Conservation (phyloP, 2,329 filamentous ascomycete genomes). For the Colletotrichum filicis region DNA sequence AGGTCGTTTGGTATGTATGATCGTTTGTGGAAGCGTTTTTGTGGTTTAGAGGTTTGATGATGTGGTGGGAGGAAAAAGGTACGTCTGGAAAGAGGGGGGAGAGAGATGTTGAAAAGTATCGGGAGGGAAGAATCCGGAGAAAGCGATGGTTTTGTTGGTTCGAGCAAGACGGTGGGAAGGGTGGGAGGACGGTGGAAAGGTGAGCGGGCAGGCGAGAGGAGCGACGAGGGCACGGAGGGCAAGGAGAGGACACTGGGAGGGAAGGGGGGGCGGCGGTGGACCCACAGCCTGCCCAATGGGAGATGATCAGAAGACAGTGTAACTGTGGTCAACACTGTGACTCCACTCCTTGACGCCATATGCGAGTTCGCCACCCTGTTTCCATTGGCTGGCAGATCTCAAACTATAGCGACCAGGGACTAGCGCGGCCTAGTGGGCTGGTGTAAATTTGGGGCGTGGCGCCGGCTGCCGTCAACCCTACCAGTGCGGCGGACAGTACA, state of each 20-base stretch:
- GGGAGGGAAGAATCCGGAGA: slow-evolving; percentile 30
- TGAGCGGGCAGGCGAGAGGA: slow-evolving; percentile 28
- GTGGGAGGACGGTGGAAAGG: slow-evolving; percentile 25
- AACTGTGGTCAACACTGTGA: slow-evolving; percentile 1
- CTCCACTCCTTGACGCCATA: slow-evolving; percentile 36
- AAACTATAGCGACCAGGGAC: slow-evolving; percentile 21
- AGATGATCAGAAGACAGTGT: slow-evolving; percentile 29
- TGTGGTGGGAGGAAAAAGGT: slow-evolving; percentile 7
- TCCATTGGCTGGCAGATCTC: slow-evolving; percentile 30
- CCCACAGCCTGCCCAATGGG: slow-evolving; percentile 31
- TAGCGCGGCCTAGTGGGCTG: slow-evolving; percentile 25
- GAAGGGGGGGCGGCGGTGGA: slow-evolving; percentile 15
- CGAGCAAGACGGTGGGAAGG: slow-evolving; percentile 25
- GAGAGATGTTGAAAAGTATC: slow-evolving; percentile 32
- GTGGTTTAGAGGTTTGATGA: slow-evolving; percentile 5
- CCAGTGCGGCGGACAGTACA: slow-evolving; percentile 31
- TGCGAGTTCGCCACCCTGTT: slow-evolving; percentile 32
- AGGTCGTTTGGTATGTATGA: not conserved
- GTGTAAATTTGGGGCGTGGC: slow-evolving; percentile 37
- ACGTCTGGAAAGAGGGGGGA: slow-evolving; percentile 30
- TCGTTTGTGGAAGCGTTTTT: slow-evolving; percentile 1
- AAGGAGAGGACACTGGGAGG: slow-evolving; percentile 25
- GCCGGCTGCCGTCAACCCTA: slow-evolving; percentile 32
- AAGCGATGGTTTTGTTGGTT: slow-evolving; percentile 37
- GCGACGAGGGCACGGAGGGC: slow-evolving; percentile 32